Conservation (phyloP, 495 filamentous ascomycete species). For the Aspergillus indologenus region DNA sequence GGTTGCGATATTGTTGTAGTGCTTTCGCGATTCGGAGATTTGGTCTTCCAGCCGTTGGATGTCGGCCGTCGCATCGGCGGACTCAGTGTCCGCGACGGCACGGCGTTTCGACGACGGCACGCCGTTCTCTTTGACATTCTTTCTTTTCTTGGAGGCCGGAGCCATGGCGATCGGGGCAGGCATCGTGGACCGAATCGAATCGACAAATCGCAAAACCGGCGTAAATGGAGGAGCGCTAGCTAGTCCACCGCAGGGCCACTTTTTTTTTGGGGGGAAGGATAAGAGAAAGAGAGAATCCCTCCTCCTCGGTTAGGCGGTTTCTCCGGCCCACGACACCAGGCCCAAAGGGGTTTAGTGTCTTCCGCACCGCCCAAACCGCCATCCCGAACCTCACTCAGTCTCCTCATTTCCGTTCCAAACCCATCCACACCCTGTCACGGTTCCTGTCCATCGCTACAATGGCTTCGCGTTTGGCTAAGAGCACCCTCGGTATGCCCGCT, state of each 20-base stretch:
- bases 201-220: not conserved
- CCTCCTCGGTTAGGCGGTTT: conserved; percentile 35
- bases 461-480: conserved; percentile 92
- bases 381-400: conserved; percentile 53
- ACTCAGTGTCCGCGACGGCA: conserved; percentile 38
- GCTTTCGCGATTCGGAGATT: conserved; percentile 75
- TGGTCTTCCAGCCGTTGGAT: conserved; percentile 71
- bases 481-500: conserved; percentile 73
- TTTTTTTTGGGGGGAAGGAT: conserved; percentile 34
- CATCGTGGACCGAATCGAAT: conserved; percentile 30
- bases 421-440: conserved; percentile 37
- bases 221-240: conserved; percentile 3
- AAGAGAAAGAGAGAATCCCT: too few relatives aligned
- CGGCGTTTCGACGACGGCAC: conserved; percentile 45
- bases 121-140: conserved; percentile 35
- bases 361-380: conserved; percentile 81
- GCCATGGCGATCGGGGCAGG: conserved; percentile 24
- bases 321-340: conserved; percentile 53
- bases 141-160: conserved; percentile 41
- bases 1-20: conserved; percentile 89
- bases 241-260: conserved; percentile 12
- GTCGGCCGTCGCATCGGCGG: conserved; percentile 51
- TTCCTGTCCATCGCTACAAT: conserved; percentile 58
- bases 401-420: conserved; percentile 45
- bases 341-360: conserved; percentile 76